These are phyloP conservation scores for Pochonia chlamydosporia DNA, from an alignment of 2,329 filamentous ascomycete genomes.

Conservation along the genomic window DNA sequence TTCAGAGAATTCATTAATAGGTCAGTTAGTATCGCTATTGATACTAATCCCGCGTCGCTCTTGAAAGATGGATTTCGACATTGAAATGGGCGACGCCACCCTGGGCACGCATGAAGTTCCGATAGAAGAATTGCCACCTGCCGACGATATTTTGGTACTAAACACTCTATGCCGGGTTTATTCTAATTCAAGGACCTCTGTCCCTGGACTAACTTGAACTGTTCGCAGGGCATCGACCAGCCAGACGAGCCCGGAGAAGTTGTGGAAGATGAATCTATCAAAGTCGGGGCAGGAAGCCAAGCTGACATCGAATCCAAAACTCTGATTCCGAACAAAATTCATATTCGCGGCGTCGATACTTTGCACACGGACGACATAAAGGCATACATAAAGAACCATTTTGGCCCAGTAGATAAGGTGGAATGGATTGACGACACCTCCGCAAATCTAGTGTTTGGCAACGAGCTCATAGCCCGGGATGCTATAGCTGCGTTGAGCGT, in stretches of 20 bases:
- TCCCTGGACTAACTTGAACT: constrained; percentile 10
- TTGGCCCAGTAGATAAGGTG: constrained; percentile 53
- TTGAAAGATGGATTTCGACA: constrained; percentile 56
- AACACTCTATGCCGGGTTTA: not conserved
- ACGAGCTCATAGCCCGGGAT: constrained; percentile 44
- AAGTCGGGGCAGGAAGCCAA: not conserved
- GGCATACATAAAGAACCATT: constrained; percentile 66
- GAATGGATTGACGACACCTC: constrained; percentile 96
- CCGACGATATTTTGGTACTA: constrained; percentile 32
- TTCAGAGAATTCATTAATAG: no score
- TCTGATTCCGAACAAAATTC: constrained; percentile 55
- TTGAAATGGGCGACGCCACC: constrained; percentile 64
- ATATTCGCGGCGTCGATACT: constrained; percentile 76
- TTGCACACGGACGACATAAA: constrained; percentile 77
- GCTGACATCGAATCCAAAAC: constrained; percentile 19
- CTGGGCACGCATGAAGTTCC: constrained; percentile 26
- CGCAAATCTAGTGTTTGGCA: constrained; percentile 75
- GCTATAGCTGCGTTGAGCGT: constrained; percentile 49
- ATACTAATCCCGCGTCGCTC: no score
- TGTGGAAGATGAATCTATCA: constrained; percentile 25
- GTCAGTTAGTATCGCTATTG: no score
- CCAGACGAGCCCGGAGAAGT: constrained; percentile 33
- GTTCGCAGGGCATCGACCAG: constrained; percentile 27
- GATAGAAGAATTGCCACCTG: constrained; percentile 19
- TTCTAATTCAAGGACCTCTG: not conserved